These are phyloP conservation scores for Cladosporium velox DNA, from an alignment of 2,329 filamentous ascomycete genomes.

Conservation along the genomic window DNA sequence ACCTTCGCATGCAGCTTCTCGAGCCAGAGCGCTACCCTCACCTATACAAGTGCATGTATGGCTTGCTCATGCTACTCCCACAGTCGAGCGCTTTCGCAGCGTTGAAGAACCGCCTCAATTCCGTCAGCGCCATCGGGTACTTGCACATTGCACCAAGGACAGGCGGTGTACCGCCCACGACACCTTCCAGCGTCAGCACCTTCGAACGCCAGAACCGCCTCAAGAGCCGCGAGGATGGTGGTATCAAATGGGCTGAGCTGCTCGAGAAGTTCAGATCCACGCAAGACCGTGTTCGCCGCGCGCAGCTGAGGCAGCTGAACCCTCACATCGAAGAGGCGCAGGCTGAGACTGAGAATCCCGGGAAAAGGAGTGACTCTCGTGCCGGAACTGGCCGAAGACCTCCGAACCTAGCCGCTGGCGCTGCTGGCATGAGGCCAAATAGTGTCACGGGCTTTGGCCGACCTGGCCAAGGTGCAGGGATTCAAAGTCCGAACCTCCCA, in stretches of 20 bases:
- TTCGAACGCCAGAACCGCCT: slow-evolving; percentile 67
- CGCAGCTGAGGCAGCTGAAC: slow-evolving; percentile 51
- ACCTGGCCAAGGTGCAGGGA: background rate
- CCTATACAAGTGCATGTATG: slow-evolving; percentile 96
- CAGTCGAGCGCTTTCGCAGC: slow-evolving; percentile 97
- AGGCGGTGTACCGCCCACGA: slow-evolving; percentile 33
- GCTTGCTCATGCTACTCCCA: slow-evolving; percentile 94
- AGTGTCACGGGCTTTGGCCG: slow-evolving; percentile 20
- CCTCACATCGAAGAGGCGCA: slow-evolving; percentile 18
- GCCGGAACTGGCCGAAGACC: slow-evolving; percentile 1
- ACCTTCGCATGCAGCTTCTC: slow-evolving; percentile 88
- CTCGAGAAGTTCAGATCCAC: slow-evolving; percentile 92
- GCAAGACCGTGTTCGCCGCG: slow-evolving; percentile 79
- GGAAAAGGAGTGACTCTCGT: background rate
- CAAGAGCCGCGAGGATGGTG: slow-evolving; percentile 68
- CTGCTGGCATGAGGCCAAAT: slow-evolving; percentile 21
- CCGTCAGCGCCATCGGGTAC: slow-evolving; percentile 94
- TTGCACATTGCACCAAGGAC: slow-evolving; percentile 74
- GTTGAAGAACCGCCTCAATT: slow-evolving; percentile 93
- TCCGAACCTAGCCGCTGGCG: slow-evolving; percentile 5
- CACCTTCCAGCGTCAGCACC: slow-evolving; percentile 41
- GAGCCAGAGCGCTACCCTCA: slow-evolving; percentile 95
- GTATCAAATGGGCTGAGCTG: slow-evolving; percentile 88
- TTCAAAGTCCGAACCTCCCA: background rate
- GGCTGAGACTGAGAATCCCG: slow-evolving; percentile 5